Base-by-base conservation (phyloP, 2,329 filamentous ascomycete genomes). In the Didymella keratinophila region DNA sequence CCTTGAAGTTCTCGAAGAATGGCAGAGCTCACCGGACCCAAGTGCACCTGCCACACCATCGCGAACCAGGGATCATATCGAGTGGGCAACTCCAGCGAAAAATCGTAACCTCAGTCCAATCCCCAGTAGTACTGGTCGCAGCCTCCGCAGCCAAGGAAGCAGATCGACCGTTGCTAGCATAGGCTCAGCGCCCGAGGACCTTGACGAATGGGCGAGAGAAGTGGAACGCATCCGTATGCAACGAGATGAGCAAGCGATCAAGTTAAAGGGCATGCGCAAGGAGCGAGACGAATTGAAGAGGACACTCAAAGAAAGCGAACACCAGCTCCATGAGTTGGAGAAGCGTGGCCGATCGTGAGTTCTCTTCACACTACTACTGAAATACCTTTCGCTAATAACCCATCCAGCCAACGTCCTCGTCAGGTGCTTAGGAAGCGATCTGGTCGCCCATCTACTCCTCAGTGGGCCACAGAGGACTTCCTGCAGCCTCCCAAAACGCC, bases 181-280 rank as follows among this genome's bases (percentile, higher is more conserved):
- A 6, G 42, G 48, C 8, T 66, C 65, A 3, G 60, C 47, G 9
- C 60, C 60, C n/a, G 64, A 68, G 5, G 67, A 69, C 16, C 63
- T 70, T 3, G 68, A 69, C 1, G 53, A 65, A 1, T 77, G 75
- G 75, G 68, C 71, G 0, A 65, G 58, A 20, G 73, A 77, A 44
- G 65, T 77, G 7, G 74, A 78, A 39, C 64, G 72, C 18, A 63
- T 76, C 16, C 70, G 74, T 21, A 69, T 75, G 65, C 62, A 72
- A 32, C 59, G 75, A 28, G 61, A 76, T 14, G 74, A 78, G 50
- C 68, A 71, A 12, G 71, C 67, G 0, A 55, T 73, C 3, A 71
- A 75, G 46, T 60, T 78, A n/a, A 69, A 68, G 44, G 73, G 70
- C 14, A 66, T 76, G 58, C 71, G 68, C 50, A 68, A 72, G 39